Evolutionary conservation across 306 rosid species (phyloP).

Genomic region (Lathyrus aphaca): DNA sequence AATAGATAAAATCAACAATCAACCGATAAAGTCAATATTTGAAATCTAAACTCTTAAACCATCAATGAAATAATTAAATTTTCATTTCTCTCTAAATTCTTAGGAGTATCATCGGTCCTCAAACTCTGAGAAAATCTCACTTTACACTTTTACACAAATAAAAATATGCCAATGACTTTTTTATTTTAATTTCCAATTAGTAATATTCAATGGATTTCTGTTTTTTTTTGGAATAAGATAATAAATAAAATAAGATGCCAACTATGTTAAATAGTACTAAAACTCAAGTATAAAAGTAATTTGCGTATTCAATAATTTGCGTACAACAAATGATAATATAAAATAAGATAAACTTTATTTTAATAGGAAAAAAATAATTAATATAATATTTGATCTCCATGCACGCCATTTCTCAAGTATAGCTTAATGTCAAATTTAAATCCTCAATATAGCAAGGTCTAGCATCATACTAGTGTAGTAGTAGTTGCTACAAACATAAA

Average conservation of each 20-base stretch:
- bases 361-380: background rate
- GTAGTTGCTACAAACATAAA: background rate
- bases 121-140: too few species aligned
- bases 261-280: background rate
- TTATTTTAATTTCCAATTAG: too few species aligned
- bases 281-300: too few species aligned
- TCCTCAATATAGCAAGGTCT: background rate
- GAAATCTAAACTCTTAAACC: too few species aligned
- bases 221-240: too few species aligned
- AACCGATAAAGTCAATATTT: too few species aligned
- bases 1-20: too few species aligned
- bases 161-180: background rate
- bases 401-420: slow-evolving; percentile 6
- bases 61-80: too few species aligned
- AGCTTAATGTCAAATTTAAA: too few species aligned
- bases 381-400: background rate
- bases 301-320: background rate
- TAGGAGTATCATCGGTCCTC: too few species aligned
- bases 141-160: background rate
- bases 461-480: background rate
- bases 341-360: background rate
- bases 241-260: too few species aligned
- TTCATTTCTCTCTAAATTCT: too few species aligned
- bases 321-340: background rate
- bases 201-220: background rate